phyloP scores from a whole-genome alignment of 202 grass and related monocot species.

The Cymbopogon flexuosus region DNA sequence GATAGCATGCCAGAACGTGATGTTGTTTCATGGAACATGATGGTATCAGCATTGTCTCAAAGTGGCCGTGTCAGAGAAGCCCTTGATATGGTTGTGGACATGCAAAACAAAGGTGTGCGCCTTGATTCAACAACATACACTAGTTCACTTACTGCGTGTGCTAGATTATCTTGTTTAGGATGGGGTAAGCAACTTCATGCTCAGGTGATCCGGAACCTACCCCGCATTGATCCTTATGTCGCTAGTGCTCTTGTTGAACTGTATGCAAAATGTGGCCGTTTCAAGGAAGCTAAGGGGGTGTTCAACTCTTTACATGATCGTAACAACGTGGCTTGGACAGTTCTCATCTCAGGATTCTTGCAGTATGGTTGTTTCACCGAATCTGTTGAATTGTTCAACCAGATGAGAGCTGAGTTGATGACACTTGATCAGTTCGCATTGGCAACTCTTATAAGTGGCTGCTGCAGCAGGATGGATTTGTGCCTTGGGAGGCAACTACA shows the following conservation, averaged over 20 bases:
- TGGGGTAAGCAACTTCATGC: constrained; percentile 79
- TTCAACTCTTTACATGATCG: constrained; percentile 48
- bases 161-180: constrained; percentile 49
- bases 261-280: constrained; percentile 79
- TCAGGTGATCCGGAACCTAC: constrained; percentile 52
- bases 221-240: constrained; percentile 56
- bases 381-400: constrained; percentile 72
- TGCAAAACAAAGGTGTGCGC: constrained; percentile 49
- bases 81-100: constrained; percentile 59
- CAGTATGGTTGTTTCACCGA: constrained; percentile 54
- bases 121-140: constrained; percentile 84
- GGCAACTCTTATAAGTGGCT: constrained; percentile 75
- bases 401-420: constrained; percentile 71
- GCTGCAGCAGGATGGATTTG: constrained; percentile 54
- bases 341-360: constrained; percentile 75
- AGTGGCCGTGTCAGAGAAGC: constrained; percentile 44
- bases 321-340: constrained; percentile 67
- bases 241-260: constrained; percentile 87
- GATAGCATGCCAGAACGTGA: constrained; percentile 68
- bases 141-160: constrained; percentile 71
- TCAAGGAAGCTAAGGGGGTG: constrained; percentile 53
- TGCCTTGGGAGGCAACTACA: constrained; percentile 74
- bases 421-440: constrained; percentile 62
- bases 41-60: constrained; percentile 66
- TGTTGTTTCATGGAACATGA: constrained; percentile 83